Percentiles rank a stretch among this genome's conserved stretches.
These are phyloP conservation scores for Pythium guiyangense DNA, from an alignment of 352 stramenopile genomes.

Conservation along the genomic window DNA sequence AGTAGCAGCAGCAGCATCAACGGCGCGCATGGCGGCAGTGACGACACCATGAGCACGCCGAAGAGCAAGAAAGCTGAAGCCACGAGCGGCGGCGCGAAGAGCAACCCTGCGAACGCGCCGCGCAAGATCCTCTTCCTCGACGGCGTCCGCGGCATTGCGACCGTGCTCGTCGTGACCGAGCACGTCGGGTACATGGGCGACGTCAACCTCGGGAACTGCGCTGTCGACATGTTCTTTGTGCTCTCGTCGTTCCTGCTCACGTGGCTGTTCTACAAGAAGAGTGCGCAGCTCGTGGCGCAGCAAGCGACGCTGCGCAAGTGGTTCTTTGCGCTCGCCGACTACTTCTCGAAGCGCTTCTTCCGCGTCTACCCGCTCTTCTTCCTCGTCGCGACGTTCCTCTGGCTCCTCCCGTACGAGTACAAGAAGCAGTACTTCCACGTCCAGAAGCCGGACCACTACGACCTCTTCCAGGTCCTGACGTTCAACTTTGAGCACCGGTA, in stretches of 20 bases:
- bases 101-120: background rate
- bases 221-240: too few species aligned
- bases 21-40: background rate
- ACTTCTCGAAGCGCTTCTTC: conserved; percentile 48
- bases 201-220: conserved; percentile 8
- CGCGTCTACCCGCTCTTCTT: conserved; percentile 52
- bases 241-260: too few species aligned
- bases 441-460: conserved; percentile 20
- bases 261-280: conserved; percentile 16
- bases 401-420: conserved; percentile 39
- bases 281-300: conserved; percentile 12
- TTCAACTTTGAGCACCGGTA: too few species aligned
- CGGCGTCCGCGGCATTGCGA: conserved; percentile 9
- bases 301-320: conserved; percentile 14
- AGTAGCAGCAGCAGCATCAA: background rate
- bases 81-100: background rate
- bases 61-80: background rate
- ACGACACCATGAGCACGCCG: background rate
- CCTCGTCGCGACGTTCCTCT: conserved; percentile 22
- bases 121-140: conserved; percentile 13
- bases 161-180: conserved; percentile 15
- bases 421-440: conserved; percentile 46
- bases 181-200: conserved; percentile 11
- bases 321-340: conserved; percentile 21
- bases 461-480: too few species aligned